Conservation (phyloP, 1,284 basidiomycete genomes). For the Rhodotorula sp. region DNA sequence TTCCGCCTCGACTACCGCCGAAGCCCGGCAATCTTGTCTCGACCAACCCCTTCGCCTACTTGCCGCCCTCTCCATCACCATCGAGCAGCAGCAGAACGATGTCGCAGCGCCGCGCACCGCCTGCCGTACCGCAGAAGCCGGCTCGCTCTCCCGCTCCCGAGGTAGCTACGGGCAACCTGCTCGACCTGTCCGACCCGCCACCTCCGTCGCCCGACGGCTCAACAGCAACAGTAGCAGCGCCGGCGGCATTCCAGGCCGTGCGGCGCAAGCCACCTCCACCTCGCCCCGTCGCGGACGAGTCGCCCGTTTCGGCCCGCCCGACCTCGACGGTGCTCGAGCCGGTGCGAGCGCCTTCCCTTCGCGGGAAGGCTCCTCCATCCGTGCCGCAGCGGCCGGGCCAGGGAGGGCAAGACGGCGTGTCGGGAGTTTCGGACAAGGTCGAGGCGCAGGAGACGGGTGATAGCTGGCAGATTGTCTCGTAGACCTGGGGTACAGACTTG, state of each 20-base stretch:
- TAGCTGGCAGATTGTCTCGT: conserved; percentile 6
- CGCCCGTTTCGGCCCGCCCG: neutral
- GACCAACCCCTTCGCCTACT: conserved; percentile 10
- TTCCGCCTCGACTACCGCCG: neutral
- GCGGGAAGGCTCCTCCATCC: conserved; percentile 3
- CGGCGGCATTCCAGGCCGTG: conserved; percentile 21
- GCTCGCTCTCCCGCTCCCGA: neutral
- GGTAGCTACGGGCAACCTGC: conserved; percentile 6
- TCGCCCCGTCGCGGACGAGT: neutral
- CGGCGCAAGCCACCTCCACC: conserved; percentile 10
- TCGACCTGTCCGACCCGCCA: conserved; percentile 7
- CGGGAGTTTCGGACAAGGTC: neutral
- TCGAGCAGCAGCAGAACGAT: neutral
- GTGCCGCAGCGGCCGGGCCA: conserved; percentile 2
- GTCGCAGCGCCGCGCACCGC: conserved; percentile 8
- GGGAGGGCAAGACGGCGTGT: neutral
- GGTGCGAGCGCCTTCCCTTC: neutral
- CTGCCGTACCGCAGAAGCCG: conserved; percentile 14
- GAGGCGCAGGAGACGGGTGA: conserved; percentile 1
- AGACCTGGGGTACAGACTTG: neutral
- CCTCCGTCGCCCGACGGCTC: neutral
- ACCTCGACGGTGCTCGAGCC: neutral
- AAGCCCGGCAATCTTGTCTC: neutral
- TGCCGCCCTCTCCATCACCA: neutral
- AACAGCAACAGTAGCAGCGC: neutral